Evolutionary conservation across 2,329 filamentous ascomycete species (phyloP).

Genomic region (Colletotrichum godetiae): DNA sequence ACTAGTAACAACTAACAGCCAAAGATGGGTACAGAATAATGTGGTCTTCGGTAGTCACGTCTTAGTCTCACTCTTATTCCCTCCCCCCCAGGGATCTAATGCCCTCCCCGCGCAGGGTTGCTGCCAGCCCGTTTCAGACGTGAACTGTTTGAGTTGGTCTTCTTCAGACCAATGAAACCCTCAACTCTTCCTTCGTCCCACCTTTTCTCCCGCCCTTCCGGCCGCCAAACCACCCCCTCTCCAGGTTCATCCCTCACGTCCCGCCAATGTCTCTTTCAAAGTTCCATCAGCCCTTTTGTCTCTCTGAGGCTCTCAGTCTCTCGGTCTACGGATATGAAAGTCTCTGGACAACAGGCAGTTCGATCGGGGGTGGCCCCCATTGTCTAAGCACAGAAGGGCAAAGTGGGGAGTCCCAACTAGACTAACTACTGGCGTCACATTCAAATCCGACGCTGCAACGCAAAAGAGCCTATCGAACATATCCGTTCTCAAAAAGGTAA

Average conservation of each 20-base stretch:
- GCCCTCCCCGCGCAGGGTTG: constrained; percentile 13
- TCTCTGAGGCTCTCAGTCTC: background rate
- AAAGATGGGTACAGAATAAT: background rate
- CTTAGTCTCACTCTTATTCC: background rate
- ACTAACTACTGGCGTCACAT: background rate
- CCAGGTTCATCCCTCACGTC: constrained; percentile 4
- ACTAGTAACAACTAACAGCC: background rate
- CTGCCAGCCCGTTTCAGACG: constrained; percentile 26
- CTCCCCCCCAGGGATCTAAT: background rate
- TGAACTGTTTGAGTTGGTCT: constrained; percentile 30
- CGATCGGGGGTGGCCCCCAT: too few relatives aligned
- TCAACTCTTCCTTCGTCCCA: constrained; percentile 19
- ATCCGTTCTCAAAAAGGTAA: background rate
- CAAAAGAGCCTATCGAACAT: too few relatives aligned
- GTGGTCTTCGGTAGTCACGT: background rate
- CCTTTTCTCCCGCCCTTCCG: constrained; percentile 10
- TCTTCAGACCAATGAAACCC: constrained; percentile 32
- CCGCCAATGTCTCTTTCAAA: background rate
- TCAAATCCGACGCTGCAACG: background rate
- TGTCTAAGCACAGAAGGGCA: too few relatives aligned
- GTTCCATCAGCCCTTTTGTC: background rate
- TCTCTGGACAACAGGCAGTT: background rate
- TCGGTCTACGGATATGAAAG: background rate
- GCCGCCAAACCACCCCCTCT: background rate
- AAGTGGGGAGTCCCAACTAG: too few relatives aligned